These are phyloP conservation scores for Colletotrichum chrysophilum DNA, from an alignment of 2,329 filamentous ascomycete species.

Conservation along the genomic window DNA sequence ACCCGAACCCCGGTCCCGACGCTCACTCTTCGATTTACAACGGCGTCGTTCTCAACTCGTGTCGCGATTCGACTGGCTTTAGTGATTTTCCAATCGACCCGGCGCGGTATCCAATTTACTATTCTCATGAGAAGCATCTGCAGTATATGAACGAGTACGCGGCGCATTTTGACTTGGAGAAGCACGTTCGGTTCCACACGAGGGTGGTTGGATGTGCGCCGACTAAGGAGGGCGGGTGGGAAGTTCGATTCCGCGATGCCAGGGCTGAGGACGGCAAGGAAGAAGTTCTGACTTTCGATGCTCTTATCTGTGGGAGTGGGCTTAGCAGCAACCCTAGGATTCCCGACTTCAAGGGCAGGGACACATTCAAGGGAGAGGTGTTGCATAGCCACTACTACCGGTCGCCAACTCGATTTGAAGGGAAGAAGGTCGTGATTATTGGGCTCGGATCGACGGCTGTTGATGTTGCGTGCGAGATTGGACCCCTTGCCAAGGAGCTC, in stretches of 20 bases:
- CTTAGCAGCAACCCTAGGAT: slow-evolving; percentile 33
- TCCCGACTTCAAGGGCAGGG: slow-evolving; percentile 34
- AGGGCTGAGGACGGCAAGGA: not conserved
- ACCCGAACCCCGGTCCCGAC: slow-evolving; percentile 29
- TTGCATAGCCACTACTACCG: slow-evolving; percentile 43
- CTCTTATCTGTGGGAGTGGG: slow-evolving; percentile 40
- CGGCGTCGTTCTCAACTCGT: slow-evolving; percentile 40
- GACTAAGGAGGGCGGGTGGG: slow-evolving; percentile 31
- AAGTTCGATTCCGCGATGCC: slow-evolving; percentile 26
- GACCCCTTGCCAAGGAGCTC: slow-evolving; percentile 33
- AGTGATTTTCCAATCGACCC: slow-evolving; percentile 45
- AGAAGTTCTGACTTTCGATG: slow-evolving; percentile 33
- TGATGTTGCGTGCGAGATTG: slow-evolving; percentile 43
- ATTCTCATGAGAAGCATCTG: slow-evolving; percentile 37
- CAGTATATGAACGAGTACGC: slow-evolving; percentile 41
- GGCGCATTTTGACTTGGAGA: slow-evolving; percentile 36
- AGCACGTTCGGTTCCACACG: slow-evolving; percentile 37
- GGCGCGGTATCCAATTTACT: slow-evolving; percentile 39
- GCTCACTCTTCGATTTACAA: slow-evolving; percentile 38
- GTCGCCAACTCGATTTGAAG: slow-evolving; percentile 34
- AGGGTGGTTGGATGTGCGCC: slow-evolving; percentile 34
- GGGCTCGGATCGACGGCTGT: slow-evolving; percentile 41
- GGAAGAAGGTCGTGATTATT: slow-evolving; percentile 40
- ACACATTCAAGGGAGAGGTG: slow-evolving; percentile 36
- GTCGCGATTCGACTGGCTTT: slow-evolving; percentile 40